Conservation (phyloP, 2,329 filamentous ascomycete species). For the Ophiostoma quercus region DNA sequence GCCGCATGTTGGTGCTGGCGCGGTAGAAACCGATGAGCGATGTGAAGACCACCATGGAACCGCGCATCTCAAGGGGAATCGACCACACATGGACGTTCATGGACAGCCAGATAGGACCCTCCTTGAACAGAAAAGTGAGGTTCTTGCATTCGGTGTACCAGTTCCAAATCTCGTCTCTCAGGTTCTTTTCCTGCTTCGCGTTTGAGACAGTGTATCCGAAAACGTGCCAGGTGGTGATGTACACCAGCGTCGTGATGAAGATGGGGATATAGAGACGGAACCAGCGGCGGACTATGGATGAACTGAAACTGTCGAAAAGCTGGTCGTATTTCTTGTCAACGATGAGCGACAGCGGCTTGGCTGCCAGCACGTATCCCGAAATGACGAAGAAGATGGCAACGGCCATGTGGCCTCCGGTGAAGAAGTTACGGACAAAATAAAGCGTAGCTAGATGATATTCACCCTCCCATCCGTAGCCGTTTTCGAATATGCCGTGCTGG, state of each 20-base stretch:
- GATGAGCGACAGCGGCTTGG: constrained; percentile 46
- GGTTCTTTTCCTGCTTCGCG: constrained; percentile 38
- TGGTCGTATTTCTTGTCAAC: constrained; percentile 40
- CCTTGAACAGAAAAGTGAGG: constrained; percentile 61
- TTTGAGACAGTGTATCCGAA: constrained; percentile 44
- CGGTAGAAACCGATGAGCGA: constrained; percentile 52
- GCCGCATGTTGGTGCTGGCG: constrained; percentile 49
- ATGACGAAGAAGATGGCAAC: constrained; percentile 49
- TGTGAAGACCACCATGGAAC: constrained; percentile 60
- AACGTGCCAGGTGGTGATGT: constrained; percentile 49
- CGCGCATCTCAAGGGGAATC: constrained; percentile 58
- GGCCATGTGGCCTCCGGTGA: constrained; percentile 57
- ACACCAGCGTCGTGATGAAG: constrained; percentile 50
- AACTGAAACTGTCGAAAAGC: constrained; percentile 43
- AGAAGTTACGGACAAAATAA: constrained; percentile 55
- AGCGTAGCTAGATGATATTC: constrained; percentile 48
- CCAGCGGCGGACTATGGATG: constrained; percentile 47
- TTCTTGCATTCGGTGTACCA: constrained; percentile 58
- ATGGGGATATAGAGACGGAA: constrained; percentile 48
- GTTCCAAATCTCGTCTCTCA: constrained; percentile 46
- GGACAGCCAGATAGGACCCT: constrained; percentile 52
- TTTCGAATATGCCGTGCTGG: constrained; percentile 44
- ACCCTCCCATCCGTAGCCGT: constrained; percentile 47
- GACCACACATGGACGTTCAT: constrained; percentile 60
- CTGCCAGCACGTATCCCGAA: constrained; percentile 50